Base-by-base conservation (phyloP, 2,329 filamentous ascomycete genomes). In the Cladobotryum protrusum region DNA sequence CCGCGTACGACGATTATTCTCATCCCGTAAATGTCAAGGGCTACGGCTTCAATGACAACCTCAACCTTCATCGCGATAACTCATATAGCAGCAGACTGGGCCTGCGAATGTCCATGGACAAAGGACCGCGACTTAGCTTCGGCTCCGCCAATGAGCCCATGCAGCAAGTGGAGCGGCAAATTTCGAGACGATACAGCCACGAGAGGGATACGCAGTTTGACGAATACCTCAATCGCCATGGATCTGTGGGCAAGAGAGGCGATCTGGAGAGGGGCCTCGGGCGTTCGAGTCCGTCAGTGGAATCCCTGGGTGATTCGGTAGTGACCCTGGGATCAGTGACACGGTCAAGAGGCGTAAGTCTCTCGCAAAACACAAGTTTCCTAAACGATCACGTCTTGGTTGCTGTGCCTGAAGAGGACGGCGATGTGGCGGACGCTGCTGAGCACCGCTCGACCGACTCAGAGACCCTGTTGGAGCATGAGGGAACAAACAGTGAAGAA, bases 1-100 rank as follows among this genome's bases (percentile, higher is more conserved):
- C 72, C 17, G 59, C 67, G 29, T 75, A 76, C 58, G 74, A 80
- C 56, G 72, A 77, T 55, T 76, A 79, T 55, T 64, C 72, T 52
- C 67, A 75, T 36, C 71, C 76, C 8, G 64, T 69, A 52, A 76
- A 78, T 61, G 65, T 73, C 52, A 77, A 78, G 55, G 63, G 67
- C 14, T 77, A 70, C 57, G 74, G 75, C 39, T 77, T 71, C 63
- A 65, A 60, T 55, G 66, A 69, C 52, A 59, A 56, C 29, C 18
- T 62, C 15, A 40, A 15, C 37, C 19, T 62, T 15, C 58, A 67
- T 19, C 56, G 56, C n/a, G 59, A 63, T 36, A 57, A 45, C 15
- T 58, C 59, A 39, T 62, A 62, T 49, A 49, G 60, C 17, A 54
- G 59, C 42, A 54, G 53, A 19, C 15, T 56, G 2, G 51, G 54